Evolutionary conservation across 176 grass and related monocot genomes (phyloP), one percentile per base, ranked within the genome.

Genomic region (Zoysia pacifica): DNA sequence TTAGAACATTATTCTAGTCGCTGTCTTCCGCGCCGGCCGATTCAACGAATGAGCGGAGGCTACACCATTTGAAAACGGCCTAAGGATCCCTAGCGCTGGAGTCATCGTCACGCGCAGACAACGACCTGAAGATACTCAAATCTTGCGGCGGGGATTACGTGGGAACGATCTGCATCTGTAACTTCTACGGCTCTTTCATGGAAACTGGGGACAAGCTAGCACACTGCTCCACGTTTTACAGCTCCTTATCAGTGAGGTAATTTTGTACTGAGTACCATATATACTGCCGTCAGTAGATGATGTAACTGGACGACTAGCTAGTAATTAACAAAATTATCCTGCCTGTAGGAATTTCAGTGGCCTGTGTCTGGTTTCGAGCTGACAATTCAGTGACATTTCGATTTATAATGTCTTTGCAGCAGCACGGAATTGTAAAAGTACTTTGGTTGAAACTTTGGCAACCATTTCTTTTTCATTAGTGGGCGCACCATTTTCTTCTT

Each of bases 101-200:
- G 79, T 62, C 72, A 71, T 82, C 65, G 72, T 78, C 85, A 87
- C 79, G 78, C 79, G 65, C 78, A 54, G 85, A 86, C 65, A 77
- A 65, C 54, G 79, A 81, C 72, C 12, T 19, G 72, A 45, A 12
- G 72, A 45, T 9, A 15, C 59, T 13, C 16, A 45, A 42, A 16
- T 75, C 53, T 8, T 5, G 16, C 13, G 28, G 28, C 28, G n/a
- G 45, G 8, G 6, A 39, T 42, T 18, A 55, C 36, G 70, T 42
- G 51, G 18, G 16, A 37, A 52, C 2, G 64, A 78, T 16, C 3
- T 47, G 40, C 11, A 47, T 2, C 10, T 19, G 6, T 6, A 51
- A 3, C 40, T 72, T 42, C 12, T 42, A 55, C 50, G 70, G 14
- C 70, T 54, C 60, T 39, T 59, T 69, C 78, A 59, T 38, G 44